A percentile compares a stretch with the other conserved stretches of the same genome.
These are phyloP conservation scores for Apophysomyces elegans DNA, from an alignment of 371 early-diverging fungal species.

Conservation along the genomic window DNA sequence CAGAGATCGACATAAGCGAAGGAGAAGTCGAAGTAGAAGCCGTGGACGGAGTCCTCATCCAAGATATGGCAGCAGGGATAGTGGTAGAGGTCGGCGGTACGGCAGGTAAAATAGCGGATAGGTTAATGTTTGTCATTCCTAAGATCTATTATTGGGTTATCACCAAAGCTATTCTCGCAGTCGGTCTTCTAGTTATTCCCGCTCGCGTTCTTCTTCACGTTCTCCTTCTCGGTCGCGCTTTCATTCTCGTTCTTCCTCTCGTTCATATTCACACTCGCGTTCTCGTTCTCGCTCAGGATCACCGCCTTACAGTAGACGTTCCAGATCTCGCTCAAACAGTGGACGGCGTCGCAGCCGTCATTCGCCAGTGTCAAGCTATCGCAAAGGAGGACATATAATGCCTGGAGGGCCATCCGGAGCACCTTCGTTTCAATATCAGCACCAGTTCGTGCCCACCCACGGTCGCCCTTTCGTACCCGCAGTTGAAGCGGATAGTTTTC, in stretches of 20 bases:
- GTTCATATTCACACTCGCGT: constrained; percentile 24
- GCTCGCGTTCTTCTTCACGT: constrained; percentile 32
- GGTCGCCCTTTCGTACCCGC: neutral
- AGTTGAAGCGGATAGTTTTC: constrained; percentile 9
- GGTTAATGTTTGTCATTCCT: neutral
- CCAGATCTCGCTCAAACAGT: constrained; percentile 49
- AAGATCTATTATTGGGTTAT: neutral
- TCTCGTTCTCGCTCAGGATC: constrained; percentile 22
- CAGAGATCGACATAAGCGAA: constrained; percentile 23
- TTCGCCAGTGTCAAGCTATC: constrained; percentile 13
- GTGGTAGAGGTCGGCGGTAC: constrained; percentile 23
- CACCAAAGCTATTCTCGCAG: constrained; percentile 18
- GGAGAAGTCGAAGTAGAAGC: constrained; percentile 31
- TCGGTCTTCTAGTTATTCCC: constrained; percentile 29
- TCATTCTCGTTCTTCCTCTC: constrained; percentile 38
- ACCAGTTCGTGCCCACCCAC: neutral
- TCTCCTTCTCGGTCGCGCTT: constrained; percentile 16
- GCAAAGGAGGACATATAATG: neutral
- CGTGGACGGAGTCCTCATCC: constrained; percentile 24
- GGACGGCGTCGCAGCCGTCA: constrained; percentile 28
- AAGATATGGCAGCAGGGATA: constrained; percentile 14
- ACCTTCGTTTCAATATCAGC: neutral
- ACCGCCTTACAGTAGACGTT: constrained; percentile 18
- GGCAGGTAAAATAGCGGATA: constrained; percentile 7
- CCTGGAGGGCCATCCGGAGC: neutral